Evolutionary conservation across 352 stramenopile species (phyloP).

Genomic region (Phytophthora meadii): DNA sequence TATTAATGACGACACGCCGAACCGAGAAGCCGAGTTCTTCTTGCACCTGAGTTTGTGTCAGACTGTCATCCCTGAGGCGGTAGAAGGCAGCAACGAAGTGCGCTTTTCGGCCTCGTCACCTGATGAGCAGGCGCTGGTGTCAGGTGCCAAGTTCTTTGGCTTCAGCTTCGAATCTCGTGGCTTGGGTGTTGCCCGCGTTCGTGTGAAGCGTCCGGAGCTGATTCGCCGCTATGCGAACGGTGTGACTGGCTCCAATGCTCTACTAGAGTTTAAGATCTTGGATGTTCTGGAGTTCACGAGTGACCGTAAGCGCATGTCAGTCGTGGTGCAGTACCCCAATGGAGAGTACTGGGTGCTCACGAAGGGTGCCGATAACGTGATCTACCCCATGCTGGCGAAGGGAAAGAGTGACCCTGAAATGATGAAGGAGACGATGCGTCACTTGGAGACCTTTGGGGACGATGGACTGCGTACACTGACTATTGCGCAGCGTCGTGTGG

Average conservation of each 20-base stretch:
- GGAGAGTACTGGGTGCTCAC: conserved; percentile 74
- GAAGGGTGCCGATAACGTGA: conserved; percentile 95
- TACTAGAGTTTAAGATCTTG: conserved; percentile 86
- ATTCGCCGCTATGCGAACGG: conserved; percentile 40
- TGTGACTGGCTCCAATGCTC: conserved; percentile 43
- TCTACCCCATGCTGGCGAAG: conserved; percentile 83
- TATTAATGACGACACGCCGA: conserved; percentile 31
- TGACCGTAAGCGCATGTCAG: conserved; percentile 82
- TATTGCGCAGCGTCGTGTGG: conserved; percentile 68
- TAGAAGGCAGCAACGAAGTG: conserved; percentile 61
- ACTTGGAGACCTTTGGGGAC: conserved; percentile 84
- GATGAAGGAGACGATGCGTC: conserved; percentile 61
- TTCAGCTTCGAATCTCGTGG: conserved; percentile 78
- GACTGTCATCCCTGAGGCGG: conserved; percentile 73
- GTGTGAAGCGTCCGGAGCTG: conserved; percentile 47
- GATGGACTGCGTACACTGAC: conserved; percentile 88
- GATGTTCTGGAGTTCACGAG: conserved; percentile 97
- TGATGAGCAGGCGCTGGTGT: conserved; percentile 91
- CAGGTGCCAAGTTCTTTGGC: conserved; percentile 82
- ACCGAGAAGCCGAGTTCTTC: conserved; percentile 81
- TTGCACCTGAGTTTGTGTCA: conserved; percentile 85
- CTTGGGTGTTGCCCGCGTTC: conserved; percentile 64
- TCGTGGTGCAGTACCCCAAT: conserved; percentile 76
- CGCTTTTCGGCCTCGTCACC: conserved; percentile 83
- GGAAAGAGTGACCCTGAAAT: conserved; percentile 62